Base-by-base conservation (phyloP, 345 rosid genomes). In the Syzygium aqueum region DNA sequence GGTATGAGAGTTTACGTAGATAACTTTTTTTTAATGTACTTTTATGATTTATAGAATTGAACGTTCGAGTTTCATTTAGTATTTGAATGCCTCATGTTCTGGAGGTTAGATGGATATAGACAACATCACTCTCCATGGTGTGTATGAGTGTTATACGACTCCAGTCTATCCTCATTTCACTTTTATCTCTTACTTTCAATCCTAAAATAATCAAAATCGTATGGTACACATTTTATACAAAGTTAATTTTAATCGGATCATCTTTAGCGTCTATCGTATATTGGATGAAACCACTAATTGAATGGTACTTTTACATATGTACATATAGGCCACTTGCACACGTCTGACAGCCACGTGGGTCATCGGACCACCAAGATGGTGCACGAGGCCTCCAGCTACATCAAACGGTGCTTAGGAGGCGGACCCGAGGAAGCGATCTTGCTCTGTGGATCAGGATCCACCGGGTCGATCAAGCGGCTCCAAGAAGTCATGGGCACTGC, bases 401-500 rank as follows among this genome's bases (percentile, higher is more conserved):
- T 93, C 23, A 93, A 93, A 77, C 85, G n/a, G 57, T 91, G 95
- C 89, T 16, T 94, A 11, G 96, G 96, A 0, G 94, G 94, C 2
- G 87, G 91, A 6, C 28, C 84, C 25, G 88, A 92, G 2, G 95
- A 91, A 40, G 94, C 92, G 13, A 83, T 94, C 27, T 6, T 94
- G 63, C 89, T 93, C 65, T 93, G 96, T 40, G 95, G 96, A 3
- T 91, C 93, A 0, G 96, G 96, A 51, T 84, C 91, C 13, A 93
- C 96, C 0, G 90, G 93, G 0, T 94, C 95, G 28, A 92, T 94
- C 23, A 94, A 94, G 84, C 89, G 92, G 87, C 89, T 93, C 14
- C 96, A 94, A 87, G 95, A 94, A 84, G 93, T 91, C 13, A 93
- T 94, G 93, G 94, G 94, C 6, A 86, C 93, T 13, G 65, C 93